These are phyloP conservation scores for Diaporthe sp. DNA, from an alignment of 2,329 filamentous ascomycete species.

Conservation along the genomic window DNA sequence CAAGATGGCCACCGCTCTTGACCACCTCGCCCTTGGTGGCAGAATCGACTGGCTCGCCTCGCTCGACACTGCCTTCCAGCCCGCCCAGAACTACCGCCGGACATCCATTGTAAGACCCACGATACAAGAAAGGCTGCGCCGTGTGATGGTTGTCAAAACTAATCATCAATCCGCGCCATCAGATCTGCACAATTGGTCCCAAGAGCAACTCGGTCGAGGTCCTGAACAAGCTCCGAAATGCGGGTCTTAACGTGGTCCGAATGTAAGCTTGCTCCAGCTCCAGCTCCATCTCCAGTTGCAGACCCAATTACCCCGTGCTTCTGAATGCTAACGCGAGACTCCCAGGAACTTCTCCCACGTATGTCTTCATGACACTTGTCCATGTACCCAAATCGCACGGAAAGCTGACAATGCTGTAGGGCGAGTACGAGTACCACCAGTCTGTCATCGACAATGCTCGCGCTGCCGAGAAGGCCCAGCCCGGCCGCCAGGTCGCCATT, in stretches of 20 bases:
- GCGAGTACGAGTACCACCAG: conserved; percentile 94
- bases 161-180: conserved; percentile 8
- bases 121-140: neutral
- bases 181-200: conserved; percentile 96
- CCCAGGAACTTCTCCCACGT: conserved; percentile 43
- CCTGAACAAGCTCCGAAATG: conserved; percentile 92
- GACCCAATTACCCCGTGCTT: neutral
- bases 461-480: conserved; percentile 82
- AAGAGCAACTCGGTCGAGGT: conserved; percentile 99
- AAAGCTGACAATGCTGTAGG: conserved; percentile 57
- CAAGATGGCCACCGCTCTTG: conserved; percentile 78
- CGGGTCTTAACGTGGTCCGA: conserved; percentile 96
- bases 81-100: conserved; percentile 91
- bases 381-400: neutral
- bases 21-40: conserved; percentile 85
- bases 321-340: conserved; percentile 13
- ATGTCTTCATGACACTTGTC: conserved; percentile 32
- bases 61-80: conserved; percentile 91
- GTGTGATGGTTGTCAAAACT: neutral
- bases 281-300: neutral
- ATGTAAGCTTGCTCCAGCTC: conserved; percentile 75
- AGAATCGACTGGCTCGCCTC: conserved; percentile 75
- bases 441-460: conserved; percentile 97
- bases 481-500: conserved; percentile 93
- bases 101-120: conserved; percentile 78